A percentile compares a stretch with the other conserved stretches of the same genome.
phyloP scores from a whole-genome alignment of 2,329 filamentous ascomycete species.

The Botrytis hyacinthi region DNA sequence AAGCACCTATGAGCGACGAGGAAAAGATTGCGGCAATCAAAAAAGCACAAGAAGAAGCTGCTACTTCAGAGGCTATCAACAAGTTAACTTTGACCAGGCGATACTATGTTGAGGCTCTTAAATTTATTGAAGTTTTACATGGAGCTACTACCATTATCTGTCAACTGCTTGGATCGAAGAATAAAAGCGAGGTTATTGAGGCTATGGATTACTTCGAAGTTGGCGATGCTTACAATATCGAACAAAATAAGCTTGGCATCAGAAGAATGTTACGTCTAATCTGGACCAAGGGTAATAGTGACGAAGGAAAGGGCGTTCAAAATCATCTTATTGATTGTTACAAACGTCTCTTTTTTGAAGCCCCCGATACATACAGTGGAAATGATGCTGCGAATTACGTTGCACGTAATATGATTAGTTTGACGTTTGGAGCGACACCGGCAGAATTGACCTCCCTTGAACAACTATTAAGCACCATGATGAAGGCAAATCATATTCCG shows the following conservation, averaged over 20 bases:
- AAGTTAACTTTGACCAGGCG: conserved; percentile 84
- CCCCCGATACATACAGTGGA: conserved; percentile 79
- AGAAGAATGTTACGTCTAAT: conserved; percentile 94
- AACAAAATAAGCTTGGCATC: conserved; percentile 89
- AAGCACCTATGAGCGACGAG: conserved; percentile 68
- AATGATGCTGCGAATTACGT: conserved; percentile 96
- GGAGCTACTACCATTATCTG: conserved; percentile 76
- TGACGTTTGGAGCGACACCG: conserved; percentile 92
- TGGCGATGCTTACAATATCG: conserved; percentile 92
- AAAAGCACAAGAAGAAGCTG: conserved; percentile 82
- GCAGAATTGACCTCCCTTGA: conserved; percentile 94
- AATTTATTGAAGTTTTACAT: conserved; percentile 90
- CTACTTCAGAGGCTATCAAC: conserved; percentile 82
- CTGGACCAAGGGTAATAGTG: conserved; percentile 99
- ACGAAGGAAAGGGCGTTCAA: conserved; percentile 97
- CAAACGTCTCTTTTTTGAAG: conserved; percentile 92
- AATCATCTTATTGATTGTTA: conserved; percentile 97
- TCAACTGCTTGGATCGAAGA: conserved; percentile 87
- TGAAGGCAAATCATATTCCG: conserved; percentile 85
- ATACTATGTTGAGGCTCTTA: conserved; percentile 90
- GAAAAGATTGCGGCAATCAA: conserved; percentile 70
- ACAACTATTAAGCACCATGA: conserved; percentile 94
- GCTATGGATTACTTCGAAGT: conserved; percentile 98
- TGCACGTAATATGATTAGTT: conserved; percentile 96
- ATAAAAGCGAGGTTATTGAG: conserved; percentile 98